Evolutionary conservation across 192 early-diverging fungal genomes (phyloP).

Genomic region (Backusella psychrophila): DNA sequence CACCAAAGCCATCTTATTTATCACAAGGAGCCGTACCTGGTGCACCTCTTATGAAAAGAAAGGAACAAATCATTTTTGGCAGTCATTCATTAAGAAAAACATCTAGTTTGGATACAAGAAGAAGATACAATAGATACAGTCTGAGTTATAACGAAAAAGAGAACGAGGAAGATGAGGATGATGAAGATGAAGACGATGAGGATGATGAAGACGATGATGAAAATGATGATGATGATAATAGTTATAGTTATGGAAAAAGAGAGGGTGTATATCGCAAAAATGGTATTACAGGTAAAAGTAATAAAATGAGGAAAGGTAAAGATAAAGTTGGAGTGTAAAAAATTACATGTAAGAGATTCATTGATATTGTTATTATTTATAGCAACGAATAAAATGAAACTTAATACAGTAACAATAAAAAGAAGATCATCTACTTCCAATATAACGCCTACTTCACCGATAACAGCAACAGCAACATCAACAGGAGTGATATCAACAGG

Average conservation of each 20-base stretch:
- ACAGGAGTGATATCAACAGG: not conserved
- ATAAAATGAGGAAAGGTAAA: not conserved
- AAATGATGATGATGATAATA: slow-evolving; percentile 24
- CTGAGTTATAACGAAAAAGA: slow-evolving; percentile 12
- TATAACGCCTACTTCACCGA: not conserved
- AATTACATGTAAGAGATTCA: not conserved
- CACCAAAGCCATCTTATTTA: slow-evolving; percentile 1
- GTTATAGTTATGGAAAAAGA: not conserved
- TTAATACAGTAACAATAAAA: not conserved
- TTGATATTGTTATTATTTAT: not conserved
- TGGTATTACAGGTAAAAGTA: slow-evolving; percentile 18
- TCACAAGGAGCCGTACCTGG: slow-evolving; percentile 21
- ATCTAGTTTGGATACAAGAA: slow-evolving; percentile 3
- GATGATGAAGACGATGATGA: not conserved
- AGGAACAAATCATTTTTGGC: not conserved
- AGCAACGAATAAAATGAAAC: not conserved
- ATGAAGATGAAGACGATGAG: slow-evolving; percentile 13
- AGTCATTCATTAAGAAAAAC: slow-evolving; percentile 1
- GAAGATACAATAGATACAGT: not conserved
- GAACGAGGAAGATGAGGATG: slow-evolving; percentile 30
- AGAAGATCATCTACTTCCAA: slow-evolving; percentile 20
- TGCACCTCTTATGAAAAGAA: slow-evolving; percentile 35
- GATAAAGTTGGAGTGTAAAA: not conserved
- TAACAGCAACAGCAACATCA: not conserved
- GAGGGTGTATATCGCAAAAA: not conserved